phyloP scores from a whole-genome alignment of 345 rosid species.

The Aquilaria yunnanensis region DNA sequence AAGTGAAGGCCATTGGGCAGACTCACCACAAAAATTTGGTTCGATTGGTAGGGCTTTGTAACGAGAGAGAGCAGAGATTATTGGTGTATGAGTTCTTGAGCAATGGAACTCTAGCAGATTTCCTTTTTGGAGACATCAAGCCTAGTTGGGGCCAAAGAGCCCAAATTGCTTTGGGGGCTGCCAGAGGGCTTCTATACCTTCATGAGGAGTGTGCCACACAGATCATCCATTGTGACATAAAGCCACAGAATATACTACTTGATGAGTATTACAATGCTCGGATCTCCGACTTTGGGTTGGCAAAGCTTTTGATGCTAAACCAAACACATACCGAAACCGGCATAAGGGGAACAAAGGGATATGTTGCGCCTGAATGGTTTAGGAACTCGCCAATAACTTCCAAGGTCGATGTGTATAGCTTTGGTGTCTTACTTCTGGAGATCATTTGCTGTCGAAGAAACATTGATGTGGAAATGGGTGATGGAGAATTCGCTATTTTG shows the following conservation, averaged over 20 bases:
- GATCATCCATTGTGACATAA: conserved; percentile 44
- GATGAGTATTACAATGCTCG: conserved; percentile 30
- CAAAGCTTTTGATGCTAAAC: conserved; percentile 30
- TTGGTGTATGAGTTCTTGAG: conserved; percentile 33
- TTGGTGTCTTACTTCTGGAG: neutral
- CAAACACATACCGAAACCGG: neutral
- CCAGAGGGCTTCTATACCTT: conserved; percentile 35
- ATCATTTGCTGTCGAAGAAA: neutral
- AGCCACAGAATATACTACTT: conserved; percentile 40
- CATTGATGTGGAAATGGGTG: too few relatives aligned
- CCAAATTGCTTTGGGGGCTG: conserved; percentile 35
- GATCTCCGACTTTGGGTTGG: conserved; percentile 46
- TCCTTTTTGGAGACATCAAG: conserved; percentile 21
- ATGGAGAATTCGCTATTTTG: too few relatives aligned
- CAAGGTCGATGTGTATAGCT: neutral
- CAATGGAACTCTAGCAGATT: conserved; percentile 23
- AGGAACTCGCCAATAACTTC: neutral
- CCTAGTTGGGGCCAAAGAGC: conserved; percentile 32
- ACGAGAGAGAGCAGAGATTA: conserved; percentile 23
- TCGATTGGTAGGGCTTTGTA: conserved; percentile 32
- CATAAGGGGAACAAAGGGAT: neutral
- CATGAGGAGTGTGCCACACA: conserved; percentile 39
- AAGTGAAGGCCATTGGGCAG: conserved; percentile 24
- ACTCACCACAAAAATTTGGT: conserved; percentile 38
- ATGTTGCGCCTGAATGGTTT: neutral